These are phyloP conservation scores for Stagonosporopsis tanaceti DNA, from an alignment of 2,329 filamentous ascomycete species.

Conservation along the genomic window DNA sequence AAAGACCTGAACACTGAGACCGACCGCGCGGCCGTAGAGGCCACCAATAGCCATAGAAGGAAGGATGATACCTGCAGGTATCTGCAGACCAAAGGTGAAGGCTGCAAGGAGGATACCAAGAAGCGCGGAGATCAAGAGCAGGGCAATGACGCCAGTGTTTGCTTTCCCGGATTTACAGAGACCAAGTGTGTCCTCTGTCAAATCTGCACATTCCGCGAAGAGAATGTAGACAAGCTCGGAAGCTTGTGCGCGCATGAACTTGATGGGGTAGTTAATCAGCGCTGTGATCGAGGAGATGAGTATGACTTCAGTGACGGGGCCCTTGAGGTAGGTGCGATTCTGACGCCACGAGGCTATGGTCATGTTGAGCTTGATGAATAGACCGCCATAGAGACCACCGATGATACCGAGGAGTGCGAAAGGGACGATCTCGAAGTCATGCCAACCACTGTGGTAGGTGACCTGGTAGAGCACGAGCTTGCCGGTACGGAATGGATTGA, in stretches of 20 bases:
- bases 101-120: constrained; percentile 86
- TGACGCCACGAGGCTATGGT: constrained; percentile 82
- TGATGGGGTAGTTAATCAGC: constrained; percentile 91
- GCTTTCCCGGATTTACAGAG: constrained; percentile 88
- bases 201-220: constrained; percentile 86
- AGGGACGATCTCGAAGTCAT: constrained; percentile 90
- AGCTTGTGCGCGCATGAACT: constrained; percentile 92
- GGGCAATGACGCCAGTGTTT: constrained; percentile 80
- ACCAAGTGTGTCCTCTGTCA: constrained; percentile 84
- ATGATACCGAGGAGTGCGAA: constrained; percentile 87
- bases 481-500: constrained; percentile 93
- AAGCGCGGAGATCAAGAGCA: constrained; percentile 81
- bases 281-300: constrained; percentile 83
- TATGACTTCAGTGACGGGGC: constrained; percentile 80
- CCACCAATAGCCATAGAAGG: constrained; percentile 97
- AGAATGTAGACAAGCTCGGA: constrained; percentile 91
- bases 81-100: constrained; percentile 91
- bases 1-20: constrained; percentile 88
- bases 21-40: constrained; percentile 85
- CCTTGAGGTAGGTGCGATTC: constrained; percentile 68
- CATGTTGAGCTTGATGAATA: constrained; percentile 97
- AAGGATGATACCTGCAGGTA: constrained; percentile 93
- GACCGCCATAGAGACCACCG: constrained; percentile 90
- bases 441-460: constrained; percentile 89
- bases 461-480: constrained; percentile 97